phyloP scores from a whole-genome alignment of 2,329 filamentous ascomycete genomes.

The Fusarium avenaceum region DNA sequence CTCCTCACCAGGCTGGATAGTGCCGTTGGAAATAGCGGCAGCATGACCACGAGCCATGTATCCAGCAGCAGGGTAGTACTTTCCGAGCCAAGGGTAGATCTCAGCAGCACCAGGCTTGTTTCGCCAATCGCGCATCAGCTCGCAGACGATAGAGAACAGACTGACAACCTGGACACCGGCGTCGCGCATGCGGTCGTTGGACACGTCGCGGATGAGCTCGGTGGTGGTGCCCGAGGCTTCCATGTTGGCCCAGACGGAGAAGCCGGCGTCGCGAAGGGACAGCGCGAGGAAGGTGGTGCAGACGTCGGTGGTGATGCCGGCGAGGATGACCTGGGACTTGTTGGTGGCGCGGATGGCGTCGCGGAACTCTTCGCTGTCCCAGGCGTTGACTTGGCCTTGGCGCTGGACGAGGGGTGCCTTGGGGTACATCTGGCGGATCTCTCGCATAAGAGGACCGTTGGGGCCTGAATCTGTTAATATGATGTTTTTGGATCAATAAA shows the following conservation, averaged over 20 bases:
- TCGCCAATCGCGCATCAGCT: conserved; percentile 80
- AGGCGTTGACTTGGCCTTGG: conserved; percentile 80
- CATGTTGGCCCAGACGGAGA: conserved; percentile 79
- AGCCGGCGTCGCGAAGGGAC: conserved; percentile 78
- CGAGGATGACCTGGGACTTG: conserved; percentile 78
- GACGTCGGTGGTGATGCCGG: conserved; percentile 80
- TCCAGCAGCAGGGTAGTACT: conserved; percentile 75
- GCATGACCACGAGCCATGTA: conserved; percentile 72
- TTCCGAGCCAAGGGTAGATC: conserved; percentile 74
- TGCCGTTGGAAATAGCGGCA: conserved; percentile 71
- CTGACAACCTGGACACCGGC: conserved; percentile 75
- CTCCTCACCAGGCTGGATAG: conserved; percentile 68
- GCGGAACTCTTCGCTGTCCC: conserved; percentile 79
- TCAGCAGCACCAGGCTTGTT: conserved; percentile 64
- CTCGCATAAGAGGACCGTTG: conserved; percentile 78
- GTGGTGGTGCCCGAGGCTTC: conserved; percentile 78
- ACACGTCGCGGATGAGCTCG: conserved; percentile 70
- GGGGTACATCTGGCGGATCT: conserved; percentile 77
- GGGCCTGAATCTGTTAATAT: conserved; percentile 62
- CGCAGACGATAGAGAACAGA: conserved; percentile 73
- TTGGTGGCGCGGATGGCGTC: conserved; percentile 73
- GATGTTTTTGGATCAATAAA: fast-evolving
- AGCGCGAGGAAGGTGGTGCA: conserved; percentile 81
- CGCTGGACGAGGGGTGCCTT: conserved; percentile 74
- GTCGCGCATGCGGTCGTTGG: conserved; percentile 75